Evolutionary conservation across 768 basidiomycete species (phyloP), one percentile per base, ranked within the genome.

Genomic region (Amanita brunnescens): DNA sequence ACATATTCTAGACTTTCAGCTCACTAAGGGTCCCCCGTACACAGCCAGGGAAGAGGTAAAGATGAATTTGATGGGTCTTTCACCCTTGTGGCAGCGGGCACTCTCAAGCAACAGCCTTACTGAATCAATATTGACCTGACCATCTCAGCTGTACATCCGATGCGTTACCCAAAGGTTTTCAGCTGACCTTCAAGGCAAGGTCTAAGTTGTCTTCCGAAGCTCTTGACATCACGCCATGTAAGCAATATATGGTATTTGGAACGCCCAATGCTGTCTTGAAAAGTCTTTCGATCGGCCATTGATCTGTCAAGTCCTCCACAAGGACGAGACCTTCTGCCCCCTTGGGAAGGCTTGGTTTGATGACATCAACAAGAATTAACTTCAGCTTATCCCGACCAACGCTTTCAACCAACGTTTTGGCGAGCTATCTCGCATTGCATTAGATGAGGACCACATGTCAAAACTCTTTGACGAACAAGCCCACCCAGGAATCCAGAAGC

Each of bases 181-280:
- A 10, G 33, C 45, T 33, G 21, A 71, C 74, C 65, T 74, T 71
- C 21, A 76, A 52, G n/a, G 78, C 79, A 1, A 81, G 59, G 37
- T 78, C 76, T 59, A 83, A 81, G 55, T 79, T 72, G 52, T 78
- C 76, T 60, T 83, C 81, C 13, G 78, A 72, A 32, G 78, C 78
- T 13, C 79, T 74, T 21, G 78, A 80, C 81, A 83, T 81, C 57
- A 81, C 78, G 2, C 81, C 81, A 58, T 78, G 75, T 21, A 76
- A 61, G 51, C 74, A 76, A 55, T 76, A 76, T 16, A 76, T 61
- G 6, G 69, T 70, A 54, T 72, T 70, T 0, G 72, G 73, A 4
- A 71, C 55, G 13, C 73, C 74, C 34, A 68, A 61, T 21, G 60
- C 45, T 24, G 71, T 74, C 16, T 60, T 57, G 60, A 76, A 76